Conservation (phyloP, 192 early-diverging fungal genomes). For the Umbelopsis vinacea region DNA sequence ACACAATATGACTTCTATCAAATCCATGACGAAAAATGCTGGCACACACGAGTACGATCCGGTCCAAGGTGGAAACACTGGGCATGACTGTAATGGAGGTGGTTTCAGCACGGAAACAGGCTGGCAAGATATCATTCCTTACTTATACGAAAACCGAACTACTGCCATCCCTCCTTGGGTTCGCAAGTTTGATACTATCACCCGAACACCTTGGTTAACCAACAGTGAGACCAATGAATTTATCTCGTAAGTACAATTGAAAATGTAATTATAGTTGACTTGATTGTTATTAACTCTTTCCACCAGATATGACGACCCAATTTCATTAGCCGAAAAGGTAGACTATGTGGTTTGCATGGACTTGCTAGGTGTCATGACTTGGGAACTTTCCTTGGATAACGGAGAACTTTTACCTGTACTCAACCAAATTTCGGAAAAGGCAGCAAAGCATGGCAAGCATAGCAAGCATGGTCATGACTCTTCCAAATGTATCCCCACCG, state of each 20-base stretch:
- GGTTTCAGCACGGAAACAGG: constrained; percentile 9
- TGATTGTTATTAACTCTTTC: background rate
- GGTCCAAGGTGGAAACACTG: constrained; percentile 20
- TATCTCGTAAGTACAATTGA: constrained; percentile 48
- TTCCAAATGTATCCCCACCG: background rate
- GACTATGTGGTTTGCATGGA: constrained; percentile 26
- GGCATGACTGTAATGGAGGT: constrained; percentile 21
- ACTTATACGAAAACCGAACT: constrained; percentile 39
- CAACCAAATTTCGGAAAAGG: background rate
- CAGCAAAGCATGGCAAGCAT: background rate
- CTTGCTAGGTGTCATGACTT: constrained; percentile 32
- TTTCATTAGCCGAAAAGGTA: constrained; percentile 30
- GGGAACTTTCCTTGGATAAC: constrained; percentile 32
- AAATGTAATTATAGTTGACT: background rate
- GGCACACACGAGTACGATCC: constrained; percentile 11
- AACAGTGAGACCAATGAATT: constrained; percentile 47
- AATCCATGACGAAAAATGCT: constrained; percentile 16
- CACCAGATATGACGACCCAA: constrained; percentile 34
- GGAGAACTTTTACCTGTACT: constrained; percentile 28
- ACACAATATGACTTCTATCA: constrained; percentile 34
- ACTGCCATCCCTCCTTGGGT: constrained; percentile 50
- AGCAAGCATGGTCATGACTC: background rate
- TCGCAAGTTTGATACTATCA: constrained; percentile 54
- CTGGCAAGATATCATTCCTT: constrained; percentile 13
- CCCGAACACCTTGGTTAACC: constrained; percentile 61